Evolutionary conservation across 805 yeast genomes (phyloP).

Genomic region (Cyberlindnera galapagoensis): DNA sequence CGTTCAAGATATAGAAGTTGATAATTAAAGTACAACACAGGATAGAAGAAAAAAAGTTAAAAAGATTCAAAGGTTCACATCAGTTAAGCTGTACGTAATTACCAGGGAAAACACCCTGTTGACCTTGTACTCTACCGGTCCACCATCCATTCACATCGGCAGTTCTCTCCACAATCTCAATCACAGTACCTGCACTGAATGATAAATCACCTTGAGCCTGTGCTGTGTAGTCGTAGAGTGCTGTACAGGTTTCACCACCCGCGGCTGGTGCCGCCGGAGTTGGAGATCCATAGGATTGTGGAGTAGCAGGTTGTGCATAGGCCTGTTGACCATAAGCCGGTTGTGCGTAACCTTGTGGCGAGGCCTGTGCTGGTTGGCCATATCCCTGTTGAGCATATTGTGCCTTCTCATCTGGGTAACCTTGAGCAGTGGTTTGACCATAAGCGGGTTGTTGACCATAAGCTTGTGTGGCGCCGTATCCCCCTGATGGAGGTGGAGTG

Average conservation of each 20-base stretch:
- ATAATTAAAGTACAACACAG: neutral
- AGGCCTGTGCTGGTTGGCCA: slow-evolving; percentile 19
- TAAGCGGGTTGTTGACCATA: slow-evolving; percentile 6
- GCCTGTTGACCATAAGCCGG: slow-evolving; percentile 21
- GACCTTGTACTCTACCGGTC: slow-evolving; percentile 86
- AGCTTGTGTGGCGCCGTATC: slow-evolving; percentile 9
- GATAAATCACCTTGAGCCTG: slow-evolving; percentile 90
- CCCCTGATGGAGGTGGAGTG: slow-evolving; percentile 28
- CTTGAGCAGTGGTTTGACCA: slow-evolving; percentile 23
- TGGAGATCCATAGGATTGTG: slow-evolving; percentile 20
- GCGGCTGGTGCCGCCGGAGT: slow-evolving; percentile 28
- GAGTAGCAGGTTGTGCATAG: slow-evolving; percentile 21
- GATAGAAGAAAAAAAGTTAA: slow-evolving; percentile 1
- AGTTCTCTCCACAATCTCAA: slow-evolving; percentile 77
- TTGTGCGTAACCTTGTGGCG: slow-evolving; percentile 23
- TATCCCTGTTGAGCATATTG: slow-evolving; percentile 23
- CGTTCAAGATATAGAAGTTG: no score
- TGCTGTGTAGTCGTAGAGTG: slow-evolving; percentile 85
- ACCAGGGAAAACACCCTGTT: slow-evolving; percentile 91
- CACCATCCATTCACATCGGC: slow-evolving; percentile 94
- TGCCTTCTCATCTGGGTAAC: slow-evolving; percentile 28
- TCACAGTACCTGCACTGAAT: slow-evolving; percentile 82
- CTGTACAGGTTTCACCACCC: slow-evolving; percentile 63
- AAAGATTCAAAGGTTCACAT: neutral
- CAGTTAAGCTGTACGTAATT: slow-evolving; percentile 79